phyloP scores from a whole-genome alignment of 2,329 filamentous ascomycete species.

The Drechslerella dactyloides region DNA sequence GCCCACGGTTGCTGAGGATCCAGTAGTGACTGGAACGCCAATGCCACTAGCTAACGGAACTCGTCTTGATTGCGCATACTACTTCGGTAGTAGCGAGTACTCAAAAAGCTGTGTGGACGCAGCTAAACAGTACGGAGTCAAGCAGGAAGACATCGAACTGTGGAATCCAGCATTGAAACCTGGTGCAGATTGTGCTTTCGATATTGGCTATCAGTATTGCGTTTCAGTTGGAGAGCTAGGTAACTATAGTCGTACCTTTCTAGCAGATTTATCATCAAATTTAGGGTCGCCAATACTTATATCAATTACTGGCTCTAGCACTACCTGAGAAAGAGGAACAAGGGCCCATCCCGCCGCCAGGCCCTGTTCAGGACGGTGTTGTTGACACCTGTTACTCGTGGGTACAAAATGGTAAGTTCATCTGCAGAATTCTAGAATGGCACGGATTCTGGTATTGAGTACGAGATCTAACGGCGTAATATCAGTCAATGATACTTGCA shows the following conservation, averaged over 20 bases:
- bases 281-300: slow-evolving; percentile 10
- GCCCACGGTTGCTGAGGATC: slow-evolving; percentile 19
- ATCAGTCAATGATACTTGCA: slow-evolving; percentile 34
- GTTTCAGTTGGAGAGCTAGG: slow-evolving; percentile 40
- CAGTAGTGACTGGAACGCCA: slow-evolving; percentile 24
- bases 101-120: slow-evolving; percentile 46
- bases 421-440: too few species aligned
- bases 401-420: slow-evolving; percentile 21
- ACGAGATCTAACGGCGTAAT: slow-evolving; percentile 24
- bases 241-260: slow-evolving; percentile 8
- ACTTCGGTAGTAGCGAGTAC: slow-evolving; percentile 52
- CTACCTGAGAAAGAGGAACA: slow-evolving; percentile 27
- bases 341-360: slow-evolving; percentile 15
- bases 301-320: slow-evolving; percentile 18
- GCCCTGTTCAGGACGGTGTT: slow-evolving; percentile 29
- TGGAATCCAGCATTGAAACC: slow-evolving; percentile 31
- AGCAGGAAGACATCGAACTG: slow-evolving; percentile 30
- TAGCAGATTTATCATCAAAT: not conserved
- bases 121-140: slow-evolving; percentile 25
- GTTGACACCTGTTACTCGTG: slow-evolving; percentile 27
- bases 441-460: slow-evolving; percentile 10
- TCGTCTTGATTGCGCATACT: slow-evolving; percentile 53
- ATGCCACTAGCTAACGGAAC: slow-evolving; percentile 53
- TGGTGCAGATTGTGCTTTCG: slow-evolving; percentile 23
- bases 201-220: slow-evolving; percentile 37